Percentiles rank a stretch among this genome's conserved stretches.
phyloP scores from a whole-genome alignment of 73 alveolate species.

The Durusdinium trenchii region DNA sequence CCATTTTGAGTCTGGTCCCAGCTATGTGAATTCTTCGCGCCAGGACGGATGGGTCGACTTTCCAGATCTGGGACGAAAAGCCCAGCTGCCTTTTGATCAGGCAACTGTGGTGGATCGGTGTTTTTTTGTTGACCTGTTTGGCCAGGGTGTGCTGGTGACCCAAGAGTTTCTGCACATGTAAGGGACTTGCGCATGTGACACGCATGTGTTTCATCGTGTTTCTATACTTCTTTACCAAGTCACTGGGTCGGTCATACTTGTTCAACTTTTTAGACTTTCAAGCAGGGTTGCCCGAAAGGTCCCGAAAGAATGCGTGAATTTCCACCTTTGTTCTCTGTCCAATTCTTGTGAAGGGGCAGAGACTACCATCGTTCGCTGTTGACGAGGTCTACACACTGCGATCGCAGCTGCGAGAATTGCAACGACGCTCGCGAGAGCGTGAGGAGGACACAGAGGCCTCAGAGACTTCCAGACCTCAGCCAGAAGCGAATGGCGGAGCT shows the following conservation, averaged over 20 bases:
- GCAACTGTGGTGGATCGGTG: neutral
- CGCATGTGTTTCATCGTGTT: too few relatives aligned
- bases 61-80: slow-evolving; percentile 49
- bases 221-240: too few relatives aligned
- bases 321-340: neutral
- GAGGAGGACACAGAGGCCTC: too few relatives aligned
- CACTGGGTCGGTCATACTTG: too few relatives aligned
- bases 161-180: too few relatives aligned
- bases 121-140: too few relatives aligned
- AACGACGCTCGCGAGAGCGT: too few relatives aligned
- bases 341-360: neutral
- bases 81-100: slow-evolving; percentile 68
- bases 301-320: too few relatives aligned
- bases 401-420: slow-evolving; percentile 21
- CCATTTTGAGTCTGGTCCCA: neutral
- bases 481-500: neutral
- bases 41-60: slow-evolving; percentile 85
- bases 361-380: neutral
- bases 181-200: too few relatives aligned
- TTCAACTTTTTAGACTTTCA: too few relatives aligned
- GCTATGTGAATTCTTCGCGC: neutral
- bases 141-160: too few relatives aligned
- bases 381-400: slow-evolving; percentile 48
- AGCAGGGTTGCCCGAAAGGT: too few relatives aligned
- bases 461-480: neutral